These are phyloP conservation scores for Aristolochia fimbriata DNA, from an alignment of 164 flowering plant species.

Conservation along the genomic window DNA sequence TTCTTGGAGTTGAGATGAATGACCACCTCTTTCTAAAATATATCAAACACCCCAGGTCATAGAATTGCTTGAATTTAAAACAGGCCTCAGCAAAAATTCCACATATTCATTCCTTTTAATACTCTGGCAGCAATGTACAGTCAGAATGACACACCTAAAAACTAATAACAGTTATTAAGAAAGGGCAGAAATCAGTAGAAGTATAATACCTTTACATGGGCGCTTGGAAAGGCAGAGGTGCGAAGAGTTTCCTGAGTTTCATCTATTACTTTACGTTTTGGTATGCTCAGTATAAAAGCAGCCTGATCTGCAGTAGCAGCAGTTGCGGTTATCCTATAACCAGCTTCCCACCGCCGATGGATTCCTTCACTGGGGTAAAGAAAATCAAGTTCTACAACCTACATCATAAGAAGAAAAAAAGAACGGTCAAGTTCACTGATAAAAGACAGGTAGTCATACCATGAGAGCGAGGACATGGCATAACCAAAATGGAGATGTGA, in stretches of 20 bases:
- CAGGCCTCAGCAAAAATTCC: no score
- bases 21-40: no score
- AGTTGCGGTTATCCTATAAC: conserved; percentile 69
- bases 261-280: conserved; percentile 35
- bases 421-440: neutral
- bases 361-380: conserved; percentile 87
- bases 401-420: neutral
- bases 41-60: no score
- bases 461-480: no score
- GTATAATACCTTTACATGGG: conserved; percentile 43
- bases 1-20: no score
- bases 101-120: no score
- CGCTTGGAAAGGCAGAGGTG: conserved; percentile 43
- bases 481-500: neutral
- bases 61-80: no score
- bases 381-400: conserved; percentile 92
- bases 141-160: no score
- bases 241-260: conserved; percentile 54
- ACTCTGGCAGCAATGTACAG: no score
- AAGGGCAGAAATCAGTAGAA: no score
- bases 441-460: no score
- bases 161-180: no score
- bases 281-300: conserved; percentile 50
- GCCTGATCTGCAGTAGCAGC: conserved; percentile 81
- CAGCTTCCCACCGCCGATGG: conserved; percentile 72